phyloP scores from a whole-genome alignment of 768 basidiomycete genomes.

The Suillus americanus region DNA sequence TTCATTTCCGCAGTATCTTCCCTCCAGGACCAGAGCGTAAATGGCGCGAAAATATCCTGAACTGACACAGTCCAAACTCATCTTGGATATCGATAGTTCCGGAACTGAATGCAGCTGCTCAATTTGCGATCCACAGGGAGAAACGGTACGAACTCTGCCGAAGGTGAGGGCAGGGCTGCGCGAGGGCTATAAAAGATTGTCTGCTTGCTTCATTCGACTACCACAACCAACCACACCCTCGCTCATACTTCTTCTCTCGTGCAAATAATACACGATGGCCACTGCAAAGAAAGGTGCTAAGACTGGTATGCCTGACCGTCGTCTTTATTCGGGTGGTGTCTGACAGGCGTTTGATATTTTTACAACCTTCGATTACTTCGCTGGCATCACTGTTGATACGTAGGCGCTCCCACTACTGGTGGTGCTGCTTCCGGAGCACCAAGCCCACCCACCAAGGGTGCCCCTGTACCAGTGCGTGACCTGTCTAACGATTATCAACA shows the following conservation, averaged over 20 bases:
- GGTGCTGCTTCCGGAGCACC: background rate
- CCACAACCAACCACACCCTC: conserved; percentile 4
- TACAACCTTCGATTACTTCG: background rate
- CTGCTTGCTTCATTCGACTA: background rate
- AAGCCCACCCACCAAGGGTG: background rate
- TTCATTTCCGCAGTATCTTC: conserved; percentile 19
- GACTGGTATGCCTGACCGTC: conserved; percentile 22
- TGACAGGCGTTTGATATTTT: background rate
- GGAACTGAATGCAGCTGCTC: background rate
- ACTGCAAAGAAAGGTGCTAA: conserved; percentile 23
- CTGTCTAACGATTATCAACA: background rate
- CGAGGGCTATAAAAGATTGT: conserved; percentile 22
- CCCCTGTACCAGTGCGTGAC: background rate
- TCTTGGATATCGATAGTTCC: background rate
- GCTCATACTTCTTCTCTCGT: conserved; percentile 1
- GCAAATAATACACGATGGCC: conserved; percentile 19
- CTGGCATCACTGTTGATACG: background rate
- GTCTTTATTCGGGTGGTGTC: background rate
- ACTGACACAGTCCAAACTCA: conserved; percentile 1
- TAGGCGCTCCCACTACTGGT: conserved; percentile 15
- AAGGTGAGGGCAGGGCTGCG: conserved; percentile 29
- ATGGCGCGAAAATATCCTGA: conserved; percentile 11
- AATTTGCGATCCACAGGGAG: conserved; percentile 2
- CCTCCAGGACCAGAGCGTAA: conserved; percentile 8
- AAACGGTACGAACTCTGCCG: conserved; percentile 19